A percentile compares a stretch with the other conserved stretches of the same genome.
phyloP scores from a whole-genome alignment of 129 eudicot species.

The Centrapalus pauciflorus region DNA sequence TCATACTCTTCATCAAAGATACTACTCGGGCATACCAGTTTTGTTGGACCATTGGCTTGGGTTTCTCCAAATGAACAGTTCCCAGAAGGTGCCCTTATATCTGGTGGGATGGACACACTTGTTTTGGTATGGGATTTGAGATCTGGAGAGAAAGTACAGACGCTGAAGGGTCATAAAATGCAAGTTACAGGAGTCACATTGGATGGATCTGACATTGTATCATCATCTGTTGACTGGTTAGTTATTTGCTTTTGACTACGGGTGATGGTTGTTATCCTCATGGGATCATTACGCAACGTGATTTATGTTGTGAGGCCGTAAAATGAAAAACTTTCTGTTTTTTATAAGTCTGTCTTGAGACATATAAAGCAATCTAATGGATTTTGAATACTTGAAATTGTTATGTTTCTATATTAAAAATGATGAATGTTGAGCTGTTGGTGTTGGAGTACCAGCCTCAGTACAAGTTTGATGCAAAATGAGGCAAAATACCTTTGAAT shows the following conservation, averaged over 20 bases:
- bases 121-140: constrained; percentile 78
- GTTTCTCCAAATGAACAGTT: constrained; percentile 69
- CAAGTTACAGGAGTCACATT: constrained; percentile 85
- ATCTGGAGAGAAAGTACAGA: constrained; percentile 69
- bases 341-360: background rate
- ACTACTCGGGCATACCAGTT: constrained; percentile 89
- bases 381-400: constrained; percentile 8
- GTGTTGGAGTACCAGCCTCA: background rate
- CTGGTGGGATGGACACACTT: constrained; percentile 98
- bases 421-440: background rate
- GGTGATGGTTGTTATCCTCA: background rate
- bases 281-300: background rate
- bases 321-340: background rate
- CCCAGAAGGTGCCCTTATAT: constrained; percentile 78
- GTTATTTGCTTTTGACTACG: constrained; percentile 4
- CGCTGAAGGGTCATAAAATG: constrained; percentile 66
- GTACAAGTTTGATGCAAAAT: background rate
- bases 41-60: constrained; percentile 93
- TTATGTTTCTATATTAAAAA: background rate
- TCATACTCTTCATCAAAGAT: constrained; percentile 55
- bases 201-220: constrained; percentile 76
- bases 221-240: constrained; percentile 84
- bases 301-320: constrained; percentile 9
- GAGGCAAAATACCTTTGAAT: background rate
- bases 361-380: constrained; percentile 1